phyloP scores from a whole-genome alignment of 1,139 yeast species.

The Pichia sp. region DNA sequence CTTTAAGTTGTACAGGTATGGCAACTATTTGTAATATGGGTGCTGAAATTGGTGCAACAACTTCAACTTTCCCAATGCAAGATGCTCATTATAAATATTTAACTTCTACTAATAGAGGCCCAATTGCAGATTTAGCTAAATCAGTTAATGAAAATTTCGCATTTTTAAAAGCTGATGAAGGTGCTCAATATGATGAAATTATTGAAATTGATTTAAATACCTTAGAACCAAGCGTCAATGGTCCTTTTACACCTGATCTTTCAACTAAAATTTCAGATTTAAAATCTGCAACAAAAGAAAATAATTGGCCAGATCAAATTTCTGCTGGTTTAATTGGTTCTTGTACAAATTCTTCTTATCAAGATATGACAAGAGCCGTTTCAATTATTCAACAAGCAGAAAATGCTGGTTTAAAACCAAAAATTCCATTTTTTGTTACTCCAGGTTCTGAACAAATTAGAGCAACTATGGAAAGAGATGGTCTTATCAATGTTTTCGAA shows the following conservation, averaged over 20 bases:
- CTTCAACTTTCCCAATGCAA: slow-evolving; percentile 94
- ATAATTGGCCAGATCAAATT: slow-evolving; percentile 76
- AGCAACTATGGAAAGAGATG: slow-evolving; percentile 95
- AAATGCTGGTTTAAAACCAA: slow-evolving; percentile 80
- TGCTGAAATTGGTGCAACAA: slow-evolving; percentile 98
- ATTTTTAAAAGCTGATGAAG: slow-evolving; percentile 72
- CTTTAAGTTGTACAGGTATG: slow-evolving; percentile 95
- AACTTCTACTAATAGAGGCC: slow-evolving; percentile 71
- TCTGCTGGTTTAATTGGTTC: slow-evolving; percentile 95
- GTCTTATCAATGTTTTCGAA: slow-evolving; percentile 71
- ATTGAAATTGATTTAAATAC: slow-evolving; percentile 70
- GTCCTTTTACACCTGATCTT: slow-evolving; percentile 93
- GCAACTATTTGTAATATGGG: slow-evolving; percentile 99
- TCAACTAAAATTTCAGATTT: slow-evolving; percentile 78
- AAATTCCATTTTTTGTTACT: slow-evolving; percentile 86
- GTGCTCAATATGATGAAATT: slow-evolving; percentile 77
- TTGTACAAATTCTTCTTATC: slow-evolving; percentile 95
- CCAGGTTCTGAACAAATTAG: slow-evolving; percentile 99
- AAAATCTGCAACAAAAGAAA: slow-evolving; percentile 53
- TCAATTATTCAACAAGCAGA: slow-evolving; percentile 83
- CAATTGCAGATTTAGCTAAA: slow-evolving; percentile 74
- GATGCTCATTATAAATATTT: slow-evolving; percentile 80
- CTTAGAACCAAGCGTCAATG: slow-evolving; percentile 86
- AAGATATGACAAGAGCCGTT: slow-evolving; percentile 95
- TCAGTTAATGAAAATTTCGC: slow-evolving; percentile 53